Percentiles rank a stretch among this genome's conserved stretches.
Conservation (phyloP, 306 rosid species). For the Chamaecrista fasciculata region DNA sequence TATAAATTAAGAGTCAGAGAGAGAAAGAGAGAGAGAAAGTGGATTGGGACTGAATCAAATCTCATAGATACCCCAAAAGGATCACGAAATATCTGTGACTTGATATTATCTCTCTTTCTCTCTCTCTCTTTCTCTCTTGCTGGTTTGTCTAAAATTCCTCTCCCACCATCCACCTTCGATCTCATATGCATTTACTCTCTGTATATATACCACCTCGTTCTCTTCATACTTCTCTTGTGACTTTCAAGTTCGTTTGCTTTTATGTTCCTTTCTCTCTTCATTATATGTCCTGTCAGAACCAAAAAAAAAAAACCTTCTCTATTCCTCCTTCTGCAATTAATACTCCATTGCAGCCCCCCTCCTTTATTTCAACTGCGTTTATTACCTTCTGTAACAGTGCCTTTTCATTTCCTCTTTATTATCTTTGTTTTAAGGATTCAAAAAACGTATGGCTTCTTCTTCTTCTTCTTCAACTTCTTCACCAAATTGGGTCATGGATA, state of each 20-base stretch:
- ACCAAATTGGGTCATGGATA: conserved; percentile 52
- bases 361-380: conserved; percentile 42
- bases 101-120: conserved; percentile 33
- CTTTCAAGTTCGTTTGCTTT: conserved; percentile 25
- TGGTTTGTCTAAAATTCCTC: conserved; percentile 45
- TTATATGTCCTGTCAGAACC: conserved; percentile 23
- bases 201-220: conserved; percentile 28
- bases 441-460: conserved; percentile 28
- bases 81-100: conserved; percentile 79
- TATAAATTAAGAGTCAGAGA: conserved; percentile 32
- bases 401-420: background rate
- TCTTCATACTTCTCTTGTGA: conserved; percentile 57
- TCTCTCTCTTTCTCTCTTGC: conserved; percentile 4
- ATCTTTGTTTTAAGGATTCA: background rate
- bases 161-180: conserved; percentile 43
- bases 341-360: conserved; percentile 15
- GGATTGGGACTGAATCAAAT: conserved; percentile 64
- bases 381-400: conserved; percentile 20
- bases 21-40: background rate
- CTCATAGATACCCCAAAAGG: conserved; percentile 69
- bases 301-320: background rate
- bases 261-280: conserved; percentile 30
- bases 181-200: conserved; percentile 40
- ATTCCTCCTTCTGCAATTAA: conserved; percentile 32
- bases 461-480: conserved; percentile 44